These are phyloP conservation scores for Paecilomyces sp. DNA, from an alignment of 2,329 filamentous ascomycete genomes.

Conservation along the genomic window DNA sequence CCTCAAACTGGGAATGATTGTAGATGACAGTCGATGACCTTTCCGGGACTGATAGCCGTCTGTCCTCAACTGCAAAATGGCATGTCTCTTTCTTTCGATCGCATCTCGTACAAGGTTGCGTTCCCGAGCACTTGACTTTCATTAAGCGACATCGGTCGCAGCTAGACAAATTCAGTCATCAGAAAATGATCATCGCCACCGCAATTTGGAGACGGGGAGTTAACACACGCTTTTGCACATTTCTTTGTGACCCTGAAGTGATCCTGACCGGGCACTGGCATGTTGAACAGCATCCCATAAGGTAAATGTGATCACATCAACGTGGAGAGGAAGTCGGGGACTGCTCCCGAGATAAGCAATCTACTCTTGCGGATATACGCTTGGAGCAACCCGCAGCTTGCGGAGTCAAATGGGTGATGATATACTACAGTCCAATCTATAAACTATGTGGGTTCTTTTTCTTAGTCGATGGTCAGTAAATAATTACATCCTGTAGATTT, in stretches of 20 bases:
- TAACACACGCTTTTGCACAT: not conserved
- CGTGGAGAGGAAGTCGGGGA: not conserved
- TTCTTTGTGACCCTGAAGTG: not conserved
- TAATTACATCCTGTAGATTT: no score
- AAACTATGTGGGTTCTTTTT: no score
- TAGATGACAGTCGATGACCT: not conserved
- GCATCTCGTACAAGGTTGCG: conserved; percentile 17
- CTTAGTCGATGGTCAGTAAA: no score
- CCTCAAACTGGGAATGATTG: not conserved
- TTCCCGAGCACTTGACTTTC: conserved; percentile 22
- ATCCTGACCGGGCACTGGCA: not conserved
- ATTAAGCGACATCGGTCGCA: conserved; percentile 20
- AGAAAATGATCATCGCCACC: not conserved
- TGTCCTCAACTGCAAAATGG: conserved; percentile 8
- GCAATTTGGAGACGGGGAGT: not conserved
- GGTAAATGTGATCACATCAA: no score
- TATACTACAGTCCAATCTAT: no score
- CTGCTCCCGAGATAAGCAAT: not conserved
- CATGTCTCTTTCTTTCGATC: conserved; percentile 14
- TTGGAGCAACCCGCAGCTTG: no score
- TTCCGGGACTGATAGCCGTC: not conserved
- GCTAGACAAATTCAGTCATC: conserved; percentile 5
- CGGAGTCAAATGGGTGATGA: no score
- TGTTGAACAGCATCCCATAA: not conserved
- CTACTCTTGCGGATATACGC: no score